These are phyloP conservation scores for Paraphaeosphaeria sporulosa DNA, from an alignment of 2,329 filamentous ascomycete genomes.

Conservation along the genomic window DNA sequence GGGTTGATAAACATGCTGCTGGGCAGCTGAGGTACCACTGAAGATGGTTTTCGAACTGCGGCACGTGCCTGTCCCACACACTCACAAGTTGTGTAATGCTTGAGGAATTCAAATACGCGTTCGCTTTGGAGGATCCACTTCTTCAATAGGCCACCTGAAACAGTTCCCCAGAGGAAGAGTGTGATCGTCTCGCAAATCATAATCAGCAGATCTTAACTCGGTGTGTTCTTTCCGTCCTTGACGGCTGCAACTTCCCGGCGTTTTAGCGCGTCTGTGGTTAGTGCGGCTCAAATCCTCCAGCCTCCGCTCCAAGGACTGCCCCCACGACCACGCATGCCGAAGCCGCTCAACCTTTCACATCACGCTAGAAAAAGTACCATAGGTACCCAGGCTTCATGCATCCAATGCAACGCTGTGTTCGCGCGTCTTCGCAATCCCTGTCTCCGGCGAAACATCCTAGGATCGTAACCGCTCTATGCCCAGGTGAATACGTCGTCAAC, in stretches of 20 bases:
- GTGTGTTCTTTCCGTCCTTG: background rate
- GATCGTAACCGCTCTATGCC: too few species aligned
- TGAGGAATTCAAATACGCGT: background rate
- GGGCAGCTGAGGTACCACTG: background rate
- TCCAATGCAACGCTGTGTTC: too few species aligned
- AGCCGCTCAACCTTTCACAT: background rate
- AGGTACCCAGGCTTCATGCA: too few species aligned
- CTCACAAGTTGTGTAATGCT: background rate
- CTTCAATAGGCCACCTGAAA: background rate
- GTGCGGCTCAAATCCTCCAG: background rate
- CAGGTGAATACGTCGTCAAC: too few species aligned
- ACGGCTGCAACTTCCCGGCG: background rate
- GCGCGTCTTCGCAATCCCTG: too few species aligned
- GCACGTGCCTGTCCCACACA: background rate
- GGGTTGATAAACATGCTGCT: background rate
- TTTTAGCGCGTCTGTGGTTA: background rate
- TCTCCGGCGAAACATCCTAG: too few species aligned
- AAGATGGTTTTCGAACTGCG: background rate
- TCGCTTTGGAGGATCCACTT: background rate
- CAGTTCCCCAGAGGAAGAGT: background rate
- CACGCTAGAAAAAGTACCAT: too few species aligned
- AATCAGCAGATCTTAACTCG: too few species aligned
- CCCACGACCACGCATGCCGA: background rate
- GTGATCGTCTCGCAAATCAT: background rate
- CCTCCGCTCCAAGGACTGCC: background rate